Conservation (phyloP, 2,329 filamentous ascomycete species). For the Penicillium sp. region DNA sequence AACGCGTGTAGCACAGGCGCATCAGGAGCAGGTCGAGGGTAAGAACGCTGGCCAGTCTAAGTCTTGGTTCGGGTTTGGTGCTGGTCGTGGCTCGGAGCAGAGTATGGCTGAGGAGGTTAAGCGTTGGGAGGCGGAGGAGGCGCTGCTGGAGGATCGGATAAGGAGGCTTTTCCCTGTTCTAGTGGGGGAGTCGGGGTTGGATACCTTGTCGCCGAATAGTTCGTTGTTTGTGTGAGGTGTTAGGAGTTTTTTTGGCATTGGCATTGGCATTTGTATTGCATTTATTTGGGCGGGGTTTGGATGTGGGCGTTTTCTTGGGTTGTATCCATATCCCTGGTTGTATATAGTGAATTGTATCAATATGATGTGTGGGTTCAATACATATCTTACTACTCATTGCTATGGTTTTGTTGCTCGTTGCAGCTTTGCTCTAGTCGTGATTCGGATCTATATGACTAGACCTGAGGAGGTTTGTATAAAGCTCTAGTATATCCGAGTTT, state of each 20-base stretch:
- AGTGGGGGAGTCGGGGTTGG: conserved; percentile 39
- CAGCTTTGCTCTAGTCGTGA: neutral
- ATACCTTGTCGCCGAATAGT: conserved; percentile 37
- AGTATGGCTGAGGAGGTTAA: conserved; percentile 39
- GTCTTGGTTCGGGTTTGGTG: conserved; percentile 48
- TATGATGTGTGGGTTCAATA: neutral
- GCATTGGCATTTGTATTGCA: neutral
- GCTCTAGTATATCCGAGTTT: too few relatives aligned
- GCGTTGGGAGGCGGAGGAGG: conserved; percentile 49
- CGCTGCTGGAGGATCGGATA: conserved; percentile 46
- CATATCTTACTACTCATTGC: neutral
- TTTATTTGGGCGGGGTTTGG: neutral
- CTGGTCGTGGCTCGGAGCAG: conserved; percentile 35
- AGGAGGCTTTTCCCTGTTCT: conserved; percentile 39
- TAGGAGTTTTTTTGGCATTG: too few relatives aligned
- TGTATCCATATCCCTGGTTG: conserved; percentile 1
- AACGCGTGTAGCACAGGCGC: conserved; percentile 59
- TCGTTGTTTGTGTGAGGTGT: conserved; percentile 37
- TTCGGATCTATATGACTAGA: too few relatives aligned
- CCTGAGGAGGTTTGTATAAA: too few relatives aligned
- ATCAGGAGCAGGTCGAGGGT: conserved; percentile 43
- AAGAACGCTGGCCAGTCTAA: conserved; percentile 38
- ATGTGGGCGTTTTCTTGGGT: neutral
- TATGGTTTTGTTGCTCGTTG: neutral
- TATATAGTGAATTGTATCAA: conserved; percentile 4